Evolutionary conservation across 441 rosid species (phyloP).

Genomic region (Metrosideros polymorpha): DNA sequence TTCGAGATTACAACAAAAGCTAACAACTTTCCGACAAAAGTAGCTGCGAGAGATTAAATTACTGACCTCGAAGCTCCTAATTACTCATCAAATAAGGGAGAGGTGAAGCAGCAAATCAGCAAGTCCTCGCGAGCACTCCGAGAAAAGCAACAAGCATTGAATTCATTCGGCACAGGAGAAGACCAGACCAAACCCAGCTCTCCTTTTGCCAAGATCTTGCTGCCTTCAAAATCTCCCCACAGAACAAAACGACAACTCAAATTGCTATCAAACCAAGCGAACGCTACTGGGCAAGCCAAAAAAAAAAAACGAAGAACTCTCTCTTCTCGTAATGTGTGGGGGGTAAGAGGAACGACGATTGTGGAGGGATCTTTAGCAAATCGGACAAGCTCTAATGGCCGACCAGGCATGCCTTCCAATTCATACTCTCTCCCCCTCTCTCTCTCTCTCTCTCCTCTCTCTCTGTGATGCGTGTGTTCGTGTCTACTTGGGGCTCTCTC

Average conservation of each 20-base stretch:
- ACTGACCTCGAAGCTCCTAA: neutral
- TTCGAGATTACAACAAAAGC: neutral
- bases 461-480: neutral
- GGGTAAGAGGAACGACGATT: conserved; percentile 8
- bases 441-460: neutral
- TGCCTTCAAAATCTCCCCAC: neutral
- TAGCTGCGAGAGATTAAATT: neutral
- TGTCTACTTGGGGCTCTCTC: neutral
- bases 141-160: conserved; percentile 12
- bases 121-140: conserved; percentile 13
- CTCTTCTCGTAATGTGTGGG: neutral
- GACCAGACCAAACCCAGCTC: conserved; percentile 12
- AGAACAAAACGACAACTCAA: neutral
- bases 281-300: conserved; percentile 10
- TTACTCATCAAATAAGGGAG: conserved; percentile 11
- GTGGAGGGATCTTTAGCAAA: conserved; percentile 6
- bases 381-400: conserved; percentile 64
- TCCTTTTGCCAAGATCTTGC: conserved; percentile 9
- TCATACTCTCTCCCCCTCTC: conserved; percentile 16
- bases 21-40: neutral
- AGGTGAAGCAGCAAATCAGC: neutral
- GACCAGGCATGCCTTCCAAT: conserved; percentile 64
- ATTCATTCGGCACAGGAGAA: conserved; percentile 11
- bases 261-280: neutral
- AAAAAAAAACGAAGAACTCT: neutral